Evolutionary conservation across 495 filamentous ascomycete species (phyloP), one percentile per base, ranked within the genome.

Genomic region (Penicillium fimorum): DNA sequence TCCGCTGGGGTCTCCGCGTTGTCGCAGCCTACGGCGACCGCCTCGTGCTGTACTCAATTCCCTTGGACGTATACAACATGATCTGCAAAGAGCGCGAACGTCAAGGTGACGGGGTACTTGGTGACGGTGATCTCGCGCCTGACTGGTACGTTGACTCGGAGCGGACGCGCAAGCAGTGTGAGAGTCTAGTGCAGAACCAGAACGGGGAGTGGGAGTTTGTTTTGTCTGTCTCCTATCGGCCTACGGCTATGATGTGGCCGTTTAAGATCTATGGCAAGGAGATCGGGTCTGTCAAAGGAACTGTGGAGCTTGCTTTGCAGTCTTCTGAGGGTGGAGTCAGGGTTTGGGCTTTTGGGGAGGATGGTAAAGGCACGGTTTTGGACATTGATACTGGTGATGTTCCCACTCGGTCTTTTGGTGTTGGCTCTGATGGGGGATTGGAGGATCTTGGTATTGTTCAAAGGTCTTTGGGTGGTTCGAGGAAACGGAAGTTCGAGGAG

Each of bases 1-100:
- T 87, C n/a, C 67, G 62, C 18, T 82, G 79, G 74, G 86, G 87
- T 27, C 74, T 84, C 2, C 74, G 85, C 4, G 70, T 91, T n/a
- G 82, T 82, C 3, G 87, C 80, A 8, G 83, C 71, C 1, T 89
- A 82, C 56, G 73, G 74, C 7, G 71, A 79, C 38, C 62, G 61
- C 8, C 67, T 90, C 17, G 76, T 82, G 41, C 64, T 91, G 0
- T 91, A 85, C 61, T 82, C 80, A 9, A 70, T 91, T 9, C 85
- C 87, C 1, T 65, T 80, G 0, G 87, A 90, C 65, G 65, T 83
- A 2, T 85, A 84, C 48, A 70, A 79, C 47, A 67, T 76, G 8
- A 63, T 77, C 22, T 67, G 67, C 25, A 71, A 65, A 38, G 74
- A 77, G 46, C 71, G 74, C 4, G 63, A 73, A 40, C 57, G 61